phyloP scores from a whole-genome alignment of 345 rosid species.

The Dimocarpus longan region DNA sequence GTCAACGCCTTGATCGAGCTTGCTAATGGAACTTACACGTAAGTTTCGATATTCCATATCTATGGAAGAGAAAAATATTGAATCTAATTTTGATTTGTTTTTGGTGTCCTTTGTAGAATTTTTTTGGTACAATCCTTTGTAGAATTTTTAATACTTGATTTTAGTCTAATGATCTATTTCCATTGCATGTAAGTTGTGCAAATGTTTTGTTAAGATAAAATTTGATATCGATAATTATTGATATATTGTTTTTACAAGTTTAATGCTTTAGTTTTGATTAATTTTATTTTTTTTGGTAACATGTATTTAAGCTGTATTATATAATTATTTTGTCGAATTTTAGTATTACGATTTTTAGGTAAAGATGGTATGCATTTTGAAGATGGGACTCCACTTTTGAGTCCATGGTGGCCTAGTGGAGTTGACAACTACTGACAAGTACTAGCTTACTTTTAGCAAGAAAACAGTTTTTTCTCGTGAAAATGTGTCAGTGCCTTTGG shows the following conservation, averaged over 20 bases:
- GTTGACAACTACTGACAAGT: background rate
- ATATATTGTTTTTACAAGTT: too few relatives aligned
- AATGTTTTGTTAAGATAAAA: too few relatives aligned
- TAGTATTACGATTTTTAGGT: background rate
- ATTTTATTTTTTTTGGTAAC: too few relatives aligned
- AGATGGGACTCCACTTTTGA: constrained; percentile 4
- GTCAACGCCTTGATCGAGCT: constrained; percentile 80
- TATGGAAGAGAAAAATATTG: background rate
- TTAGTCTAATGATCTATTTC: background rate
- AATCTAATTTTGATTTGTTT: background rate
- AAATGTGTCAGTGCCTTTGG: too few relatives aligned
- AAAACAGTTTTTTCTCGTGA: too few relatives aligned
- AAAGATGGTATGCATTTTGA: background rate
- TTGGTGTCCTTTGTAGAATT: background rate
- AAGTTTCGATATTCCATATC: constrained; percentile 30
- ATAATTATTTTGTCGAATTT: background rate
- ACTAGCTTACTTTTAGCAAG: background rate
- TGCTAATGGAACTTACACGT: constrained; percentile 78
- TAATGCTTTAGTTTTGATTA: too few relatives aligned
- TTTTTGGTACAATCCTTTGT: background rate
- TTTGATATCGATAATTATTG: too few relatives aligned
- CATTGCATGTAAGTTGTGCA: background rate
- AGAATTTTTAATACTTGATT: background rate
- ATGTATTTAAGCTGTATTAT: background rate
- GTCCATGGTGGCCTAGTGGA: background rate